Conservation (phyloP, 2,329 filamentous ascomycete genomes). For the Ascochyta clinopodiicola region DNA sequence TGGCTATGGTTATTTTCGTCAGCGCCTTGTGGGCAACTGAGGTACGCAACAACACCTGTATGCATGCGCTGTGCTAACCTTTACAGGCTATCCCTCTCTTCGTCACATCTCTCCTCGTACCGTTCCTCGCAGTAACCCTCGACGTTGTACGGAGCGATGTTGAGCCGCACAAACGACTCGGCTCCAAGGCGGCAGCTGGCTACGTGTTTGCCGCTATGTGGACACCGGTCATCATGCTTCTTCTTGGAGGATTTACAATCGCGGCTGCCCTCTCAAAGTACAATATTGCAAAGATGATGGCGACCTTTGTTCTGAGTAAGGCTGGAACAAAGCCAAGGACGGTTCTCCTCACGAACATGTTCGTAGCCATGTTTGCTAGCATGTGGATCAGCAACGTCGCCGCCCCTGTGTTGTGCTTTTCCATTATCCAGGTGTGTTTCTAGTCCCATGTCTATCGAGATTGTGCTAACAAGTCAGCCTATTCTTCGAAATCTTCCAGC, state of each 20-base stretch:
- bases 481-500: constrained; percentile 91
- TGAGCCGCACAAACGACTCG: constrained; percentile 71
- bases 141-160: constrained; percentile 81
- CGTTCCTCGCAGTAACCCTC: constrained; percentile 88
- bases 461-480: constrained; percentile 63
- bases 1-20: constrained; percentile 92
- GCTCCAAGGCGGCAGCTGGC: constrained; percentile 79
- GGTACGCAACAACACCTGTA: constrained; percentile 54
- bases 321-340: constrained; percentile 88
- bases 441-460: fast-evolving
- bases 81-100: constrained; percentile 91
- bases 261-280: constrained; percentile 96
- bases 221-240: constrained; percentile 98
- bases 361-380: constrained; percentile 94
- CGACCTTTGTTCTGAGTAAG: constrained; percentile 94
- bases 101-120: constrained; percentile 91
- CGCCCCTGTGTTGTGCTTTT: constrained; percentile 94
- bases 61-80: constrained; percentile 22
- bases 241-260: constrained; percentile 94
- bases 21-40: constrained; percentile 97
- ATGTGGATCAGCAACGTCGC: constrained; percentile 99
- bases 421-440: constrained; percentile 81
- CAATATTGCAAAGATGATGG: constrained; percentile 96
- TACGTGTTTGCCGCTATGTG: constrained; percentile 97
- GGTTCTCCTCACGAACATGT: constrained; percentile 97